Evolutionary conservation across 176 grass and related monocot species (phyloP), one percentile per base, ranked within the genome.

Genomic region (Tuctoria greenei): DNA sequence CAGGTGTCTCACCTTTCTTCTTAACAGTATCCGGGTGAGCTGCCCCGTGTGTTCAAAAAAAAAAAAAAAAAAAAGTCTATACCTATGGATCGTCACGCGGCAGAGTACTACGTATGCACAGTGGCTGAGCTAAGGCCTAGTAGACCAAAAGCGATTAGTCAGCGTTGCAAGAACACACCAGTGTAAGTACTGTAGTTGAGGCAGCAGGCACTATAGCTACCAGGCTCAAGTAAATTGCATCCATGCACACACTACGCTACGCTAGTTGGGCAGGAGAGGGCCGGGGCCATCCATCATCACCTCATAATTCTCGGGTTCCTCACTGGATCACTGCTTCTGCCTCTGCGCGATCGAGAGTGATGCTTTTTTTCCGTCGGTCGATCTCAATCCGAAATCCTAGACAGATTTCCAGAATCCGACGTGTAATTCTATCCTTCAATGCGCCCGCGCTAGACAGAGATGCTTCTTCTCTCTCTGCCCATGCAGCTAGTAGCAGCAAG

Each of bases 341-440:
- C 26, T 44, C 15, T 20, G 47, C 46, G 46, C 1, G 38, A 5
- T n/a, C 13, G 45, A 47, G 10, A 0, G 50, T 21, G 50, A n/a
- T 40, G 4, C 20, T 23, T n/a, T 10, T 10, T 23, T n/a, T 10
- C 12, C 7, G 39, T 44, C 73, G 17, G 7, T 26, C 43, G 26
- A 31, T 41, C 23, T 27, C 9, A 13, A 58, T 25, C 65, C 82
- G 36, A 54, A 74, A 83, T 74, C 86, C 74, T 61, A 88, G 52
- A 51, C 62, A 69, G 85, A 88, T 88, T n/a, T 69, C 75, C 80
- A 47, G 63, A 83, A 88, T 79, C 69, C 75, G 77, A 88, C 80
- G 86, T 88, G 80, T 88, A 83, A 83, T 88, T 88, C 86, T 62
- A 18, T 44, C 44, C 67, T 89, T 85, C 12, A 69, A 89, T 84